Evolutionary conservation across 352 stramenopile species (phyloP).

Genomic region (Phytophthora hibernalis): DNA sequence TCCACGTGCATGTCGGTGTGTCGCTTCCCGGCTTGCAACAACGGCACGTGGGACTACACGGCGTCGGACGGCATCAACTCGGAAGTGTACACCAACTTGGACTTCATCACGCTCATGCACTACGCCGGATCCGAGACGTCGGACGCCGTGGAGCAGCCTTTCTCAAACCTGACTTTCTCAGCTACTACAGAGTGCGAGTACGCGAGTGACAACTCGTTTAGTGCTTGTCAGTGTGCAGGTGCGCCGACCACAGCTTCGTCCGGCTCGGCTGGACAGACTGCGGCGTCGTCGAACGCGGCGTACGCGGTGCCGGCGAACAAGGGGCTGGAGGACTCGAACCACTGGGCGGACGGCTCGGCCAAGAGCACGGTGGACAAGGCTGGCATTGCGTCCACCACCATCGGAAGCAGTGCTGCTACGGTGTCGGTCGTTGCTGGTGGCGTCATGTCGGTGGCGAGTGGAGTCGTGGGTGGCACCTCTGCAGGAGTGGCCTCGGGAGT

Average conservation of each 20-base stretch:
- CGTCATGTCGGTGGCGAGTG: constrained; percentile 69
- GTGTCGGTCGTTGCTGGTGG: constrained; percentile 68
- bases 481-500: constrained; percentile 65
- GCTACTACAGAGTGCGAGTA: constrained; percentile 63
- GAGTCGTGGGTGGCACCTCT: constrained; percentile 60
- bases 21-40: constrained; percentile 75
- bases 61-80: constrained; percentile 71
- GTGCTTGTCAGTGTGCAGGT: constrained; percentile 67
- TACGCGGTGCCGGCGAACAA: constrained; percentile 62
- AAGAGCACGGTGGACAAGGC: constrained; percentile 80
- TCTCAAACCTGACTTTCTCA: constrained; percentile 68
- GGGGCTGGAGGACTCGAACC: constrained; percentile 65
- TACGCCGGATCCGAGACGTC: constrained; percentile 44
- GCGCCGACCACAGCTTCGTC: constrained; percentile 28
- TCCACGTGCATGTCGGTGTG: constrained; percentile 84
- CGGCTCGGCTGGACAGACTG: constrained; percentile 15
- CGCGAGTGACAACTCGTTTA: constrained; percentile 61
- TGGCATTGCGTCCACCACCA: constrained; percentile 56
- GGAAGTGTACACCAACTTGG: constrained; percentile 68
- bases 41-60: constrained; percentile 82
- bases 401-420: constrained; percentile 63
- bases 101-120: constrained; percentile 70
- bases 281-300: constrained; percentile 17
- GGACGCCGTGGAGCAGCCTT: constrained; percentile 46
- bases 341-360: constrained; percentile 63